phyloP scores from a whole-genome alignment of 169 alveolate species.

The Plasmodium chabaudi region DNA sequence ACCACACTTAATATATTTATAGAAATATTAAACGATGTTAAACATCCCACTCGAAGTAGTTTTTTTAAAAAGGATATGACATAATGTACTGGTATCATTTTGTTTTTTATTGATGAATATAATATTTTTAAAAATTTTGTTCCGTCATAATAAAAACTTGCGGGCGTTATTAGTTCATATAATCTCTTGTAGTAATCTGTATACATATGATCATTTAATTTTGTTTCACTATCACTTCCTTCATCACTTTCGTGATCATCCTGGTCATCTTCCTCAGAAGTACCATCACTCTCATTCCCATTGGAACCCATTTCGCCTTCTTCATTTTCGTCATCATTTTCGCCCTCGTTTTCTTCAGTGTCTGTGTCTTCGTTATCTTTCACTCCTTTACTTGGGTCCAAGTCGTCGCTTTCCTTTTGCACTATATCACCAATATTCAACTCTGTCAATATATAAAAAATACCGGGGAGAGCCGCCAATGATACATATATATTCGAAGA shows the following conservation, averaged over 20 bases:
- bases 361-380: background rate
- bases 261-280: background rate
- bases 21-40: constrained; percentile 51
- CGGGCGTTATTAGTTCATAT: constrained; percentile 61
- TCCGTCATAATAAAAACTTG: constrained; percentile 67
- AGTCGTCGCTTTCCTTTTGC: background rate
- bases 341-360: background rate
- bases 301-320: background rate
- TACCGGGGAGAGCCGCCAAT: constrained; percentile 71
- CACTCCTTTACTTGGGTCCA: background rate
- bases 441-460: constrained; percentile 64
- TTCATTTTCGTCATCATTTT: background rate
- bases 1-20: constrained; percentile 73
- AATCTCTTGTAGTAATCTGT: constrained; percentile 70
- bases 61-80: constrained; percentile 72
- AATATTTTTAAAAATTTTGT: constrained; percentile 68
- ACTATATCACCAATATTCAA: constrained; percentile 31
- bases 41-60: constrained; percentile 51
- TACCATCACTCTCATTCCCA: background rate
- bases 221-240: constrained; percentile 1
- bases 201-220: constrained; percentile 59
- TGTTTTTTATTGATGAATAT: constrained; percentile 49
- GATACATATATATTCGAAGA: constrained; percentile 55
- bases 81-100: constrained; percentile 75
- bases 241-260: background rate